phyloP scores from a whole-genome alignment of 495 filamentous ascomycete genomes.

The Cladorrhinum samala region DNA sequence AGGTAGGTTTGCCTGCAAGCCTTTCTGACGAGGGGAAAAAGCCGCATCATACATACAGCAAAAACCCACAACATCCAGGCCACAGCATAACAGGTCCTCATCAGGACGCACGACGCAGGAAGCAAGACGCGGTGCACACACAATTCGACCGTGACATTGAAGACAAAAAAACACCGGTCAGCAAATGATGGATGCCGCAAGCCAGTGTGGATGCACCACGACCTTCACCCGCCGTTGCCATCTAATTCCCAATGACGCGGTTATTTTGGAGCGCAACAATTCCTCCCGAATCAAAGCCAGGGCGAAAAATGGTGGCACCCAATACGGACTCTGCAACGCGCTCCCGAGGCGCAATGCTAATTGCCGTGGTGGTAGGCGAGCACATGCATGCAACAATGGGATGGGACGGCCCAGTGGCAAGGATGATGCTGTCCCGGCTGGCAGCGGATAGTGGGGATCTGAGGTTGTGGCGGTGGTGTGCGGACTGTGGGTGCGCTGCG shows the following conservation, averaged over 20 bases:
- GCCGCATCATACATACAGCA: too few species aligned
- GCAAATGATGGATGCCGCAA: not conserved
- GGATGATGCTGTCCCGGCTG: slow-evolving; percentile 4
- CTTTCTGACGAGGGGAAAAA: too few species aligned
- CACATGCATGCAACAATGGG: slow-evolving; percentile 2
- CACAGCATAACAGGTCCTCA: too few species aligned
- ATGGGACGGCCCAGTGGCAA: slow-evolving; percentile 3
- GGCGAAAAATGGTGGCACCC: not conserved
- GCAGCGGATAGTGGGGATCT: not conserved
- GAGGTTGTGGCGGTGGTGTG: not conserved
- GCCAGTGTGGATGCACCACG: too few species aligned
- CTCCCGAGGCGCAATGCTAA: not conserved
- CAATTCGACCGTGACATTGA: too few species aligned
- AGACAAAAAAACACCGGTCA: not conserved
- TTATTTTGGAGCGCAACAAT: not conserved
- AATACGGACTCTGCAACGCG: not conserved
- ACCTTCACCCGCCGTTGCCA: too few species aligned
- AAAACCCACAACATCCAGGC: too few species aligned
- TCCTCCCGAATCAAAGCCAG: not conserved
- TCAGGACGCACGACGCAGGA: too few species aligned
- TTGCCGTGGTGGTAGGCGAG: not conserved
- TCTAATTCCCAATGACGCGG: not conserved
- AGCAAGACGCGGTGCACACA: too few species aligned
- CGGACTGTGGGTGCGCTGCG: not conserved
- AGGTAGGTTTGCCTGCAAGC: too few species aligned